Percentiles rank a stretch among this genome's conserved stretches.
Evolutionary conservation across 345 rosid species (phyloP).

Genomic region (Hevea brasiliensis): DNA sequence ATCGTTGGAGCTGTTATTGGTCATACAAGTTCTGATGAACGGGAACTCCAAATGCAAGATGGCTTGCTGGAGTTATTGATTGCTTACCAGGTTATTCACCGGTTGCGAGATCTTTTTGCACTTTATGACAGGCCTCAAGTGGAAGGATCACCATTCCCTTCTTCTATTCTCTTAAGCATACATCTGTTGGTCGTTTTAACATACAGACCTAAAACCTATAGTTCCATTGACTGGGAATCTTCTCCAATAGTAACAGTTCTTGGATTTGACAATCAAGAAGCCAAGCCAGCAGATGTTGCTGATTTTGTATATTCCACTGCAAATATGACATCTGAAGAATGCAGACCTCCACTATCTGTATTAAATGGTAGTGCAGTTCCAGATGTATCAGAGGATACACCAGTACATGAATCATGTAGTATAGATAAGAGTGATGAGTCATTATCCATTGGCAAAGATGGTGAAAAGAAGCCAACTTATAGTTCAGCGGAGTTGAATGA

Average conservation of each 20-base stretch:
- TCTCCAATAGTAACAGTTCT: constrained; percentile 32
- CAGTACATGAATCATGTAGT: constrained; percentile 29
- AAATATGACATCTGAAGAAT: constrained; percentile 37
- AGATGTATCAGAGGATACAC: constrained; percentile 38
- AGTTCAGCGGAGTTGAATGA: constrained; percentile 26
- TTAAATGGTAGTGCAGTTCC: constrained; percentile 27
- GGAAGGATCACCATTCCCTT: constrained; percentile 77
- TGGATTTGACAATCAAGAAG: constrained; percentile 30
- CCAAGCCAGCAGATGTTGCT: constrained; percentile 29
- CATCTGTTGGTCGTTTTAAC: constrained; percentile 65
- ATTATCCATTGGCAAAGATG: constrained; percentile 16
- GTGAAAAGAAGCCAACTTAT: constrained; percentile 31
- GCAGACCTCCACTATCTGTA: constrained; percentile 26
- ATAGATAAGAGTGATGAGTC: constrained; percentile 27
- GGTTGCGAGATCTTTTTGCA: constrained; percentile 68
- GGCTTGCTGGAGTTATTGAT: constrained; percentile 68
- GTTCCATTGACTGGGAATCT: constrained; percentile 50
- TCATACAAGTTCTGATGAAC: constrained; percentile 56
- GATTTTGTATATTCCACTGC: constrained; percentile 25
- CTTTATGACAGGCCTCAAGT: constrained; percentile 82
- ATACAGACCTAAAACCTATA: constrained; percentile 36
- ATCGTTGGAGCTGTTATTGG: constrained; percentile 51
- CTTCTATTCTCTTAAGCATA: constrained; percentile 64
- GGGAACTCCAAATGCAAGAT: constrained; percentile 61
- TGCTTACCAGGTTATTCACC: constrained; percentile 71